phyloP scores from a whole-genome alignment of 2,329 filamentous ascomycete species.

The Periconia sp. region DNA sequence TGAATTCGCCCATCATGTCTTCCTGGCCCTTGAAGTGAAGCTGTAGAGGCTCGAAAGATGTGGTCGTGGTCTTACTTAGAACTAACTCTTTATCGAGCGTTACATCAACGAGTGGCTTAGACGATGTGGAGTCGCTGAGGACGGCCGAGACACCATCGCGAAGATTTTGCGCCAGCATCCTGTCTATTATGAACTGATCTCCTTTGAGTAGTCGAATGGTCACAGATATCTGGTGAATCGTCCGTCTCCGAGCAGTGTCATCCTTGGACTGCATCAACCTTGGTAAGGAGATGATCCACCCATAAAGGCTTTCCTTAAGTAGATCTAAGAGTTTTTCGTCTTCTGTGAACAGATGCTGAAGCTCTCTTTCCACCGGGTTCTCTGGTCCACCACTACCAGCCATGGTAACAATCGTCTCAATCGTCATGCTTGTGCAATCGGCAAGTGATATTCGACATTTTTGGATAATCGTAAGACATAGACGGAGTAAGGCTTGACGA shows the following conservation, averaged over 20 bases:
- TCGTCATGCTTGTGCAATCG: constrained; percentile 72
- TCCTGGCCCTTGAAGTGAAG: constrained; percentile 67
- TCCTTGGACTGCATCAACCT: constrained; percentile 84
- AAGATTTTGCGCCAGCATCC: constrained; percentile 70
- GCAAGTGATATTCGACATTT: constrained; percentile 77
- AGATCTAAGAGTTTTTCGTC: constrained; percentile 68
- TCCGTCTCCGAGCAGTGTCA: constrained; percentile 74
- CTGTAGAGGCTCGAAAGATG: constrained; percentile 65
- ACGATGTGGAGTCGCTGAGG: constrained; percentile 45
- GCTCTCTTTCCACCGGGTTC: constrained; percentile 45
- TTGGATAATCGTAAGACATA: constrained; percentile 79
- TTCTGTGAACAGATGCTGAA: constrained; percentile 68
- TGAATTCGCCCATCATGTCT: constrained; percentile 66
- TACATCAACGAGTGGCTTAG: constrained; percentile 23
- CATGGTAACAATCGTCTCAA: constrained; percentile 81
- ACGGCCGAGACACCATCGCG: constrained; percentile 72
- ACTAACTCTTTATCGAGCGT: constrained; percentile 22
- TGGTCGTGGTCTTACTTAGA: constrained; percentile 22
- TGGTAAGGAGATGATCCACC: constrained; percentile 81
- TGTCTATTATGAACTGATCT: constrained; percentile 69
- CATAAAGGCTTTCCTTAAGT: constrained; percentile 74
- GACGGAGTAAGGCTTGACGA: constrained; percentile 66
- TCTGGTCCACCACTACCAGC: constrained; percentile 54
- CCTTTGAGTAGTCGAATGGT: constrained; percentile 70
- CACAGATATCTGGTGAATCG: constrained; percentile 77